Percentiles rank a stretch among this genome's conserved stretches.
Conservation (phyloP, 192 early-diverging fungal genomes). For the Rhizophagus sp. region DNA sequence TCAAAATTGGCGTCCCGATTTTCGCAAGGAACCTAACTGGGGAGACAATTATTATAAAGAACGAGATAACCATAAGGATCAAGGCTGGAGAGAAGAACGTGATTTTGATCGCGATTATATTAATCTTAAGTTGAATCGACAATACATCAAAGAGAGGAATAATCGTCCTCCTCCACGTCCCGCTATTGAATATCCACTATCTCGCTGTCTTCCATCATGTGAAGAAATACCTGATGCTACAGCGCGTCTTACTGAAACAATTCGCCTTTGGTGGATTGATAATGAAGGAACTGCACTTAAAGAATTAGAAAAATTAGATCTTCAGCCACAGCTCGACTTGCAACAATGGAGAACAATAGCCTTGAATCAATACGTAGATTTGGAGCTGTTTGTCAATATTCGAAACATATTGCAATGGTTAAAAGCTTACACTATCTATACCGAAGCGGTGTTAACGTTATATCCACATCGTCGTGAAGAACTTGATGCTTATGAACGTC, state of each 20-base stretch:
- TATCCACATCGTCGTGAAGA: slow-evolving; percentile 22
- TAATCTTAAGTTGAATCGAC: not conserved
- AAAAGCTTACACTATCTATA: slow-evolving; percentile 11
- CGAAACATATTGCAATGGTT: slow-evolving; percentile 6
- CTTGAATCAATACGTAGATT: slow-evolving; percentile 3
- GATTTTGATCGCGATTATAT: not conserved
- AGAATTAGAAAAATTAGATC: slow-evolving; percentile 15
- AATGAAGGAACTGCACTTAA: slow-evolving; percentile 6
- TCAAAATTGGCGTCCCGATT: not conserved
- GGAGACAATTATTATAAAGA: not conserved
- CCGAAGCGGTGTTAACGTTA: slow-evolving; percentile 4
- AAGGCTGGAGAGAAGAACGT: not conserved
- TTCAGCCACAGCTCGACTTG: not conserved
- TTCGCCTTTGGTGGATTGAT: slow-evolving; percentile 22
- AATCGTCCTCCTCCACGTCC: slow-evolving; percentile 5
- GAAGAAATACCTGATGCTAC: slow-evolving; percentile 23
- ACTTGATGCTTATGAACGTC: slow-evolving; percentile 12
- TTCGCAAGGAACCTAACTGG: not conserved
- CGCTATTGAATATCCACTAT: slow-evolving; percentile 8
- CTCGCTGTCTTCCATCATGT: slow-evolving; percentile 13
- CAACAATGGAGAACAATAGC: slow-evolving; percentile 9
- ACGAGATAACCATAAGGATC: not conserved
- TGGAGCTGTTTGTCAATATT: slow-evolving; percentile 6
- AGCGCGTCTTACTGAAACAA: slow-evolving; percentile 12
- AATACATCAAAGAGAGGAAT: not conserved